Conservation (phyloP, 106 monocot genomes). For the Dioscorea alata region DNA sequence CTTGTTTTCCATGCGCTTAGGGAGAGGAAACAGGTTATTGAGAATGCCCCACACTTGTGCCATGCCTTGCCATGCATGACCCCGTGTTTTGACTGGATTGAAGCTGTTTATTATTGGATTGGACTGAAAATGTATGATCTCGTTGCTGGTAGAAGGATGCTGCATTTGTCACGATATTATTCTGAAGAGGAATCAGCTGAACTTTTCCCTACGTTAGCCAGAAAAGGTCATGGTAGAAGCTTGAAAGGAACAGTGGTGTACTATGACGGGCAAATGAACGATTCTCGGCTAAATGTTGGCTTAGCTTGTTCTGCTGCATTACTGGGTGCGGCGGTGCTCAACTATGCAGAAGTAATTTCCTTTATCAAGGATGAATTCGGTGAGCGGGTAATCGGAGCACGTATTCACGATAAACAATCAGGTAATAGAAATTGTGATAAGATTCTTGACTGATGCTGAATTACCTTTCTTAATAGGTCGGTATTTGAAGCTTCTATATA, state of each 20-base stretch:
- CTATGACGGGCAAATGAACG: constrained; percentile 99
- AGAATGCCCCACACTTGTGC: constrained; percentile 94
- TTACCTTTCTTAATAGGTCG: background rate
- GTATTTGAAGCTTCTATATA: too few species aligned
- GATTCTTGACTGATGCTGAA: background rate
- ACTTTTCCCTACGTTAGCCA: constrained; percentile 90
- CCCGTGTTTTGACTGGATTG: constrained; percentile 98
- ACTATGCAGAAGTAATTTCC: constrained; percentile 90
- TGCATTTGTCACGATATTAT: constrained; percentile 95
- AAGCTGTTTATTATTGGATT: constrained; percentile 78
- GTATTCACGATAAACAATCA: constrained; percentile 72
- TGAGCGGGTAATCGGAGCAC: constrained; percentile 75
- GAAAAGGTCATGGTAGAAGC: constrained; percentile 55
- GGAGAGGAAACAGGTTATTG: constrained; percentile 93
- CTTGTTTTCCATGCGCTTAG: constrained; percentile 96
- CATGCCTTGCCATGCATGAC: constrained; percentile 97
- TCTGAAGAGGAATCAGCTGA: constrained; percentile 80
- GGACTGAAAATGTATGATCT: constrained; percentile 93
- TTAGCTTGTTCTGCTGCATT: constrained; percentile 91
- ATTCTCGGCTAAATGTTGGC: constrained; percentile 90
- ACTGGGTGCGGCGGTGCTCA: constrained; percentile 78
- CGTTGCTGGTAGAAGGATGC: constrained; percentile 80
- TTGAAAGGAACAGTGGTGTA: constrained; percentile 98
- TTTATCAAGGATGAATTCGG: constrained; percentile 71
- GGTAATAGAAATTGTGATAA: constrained; percentile 27